Conservation (phyloP, 108 stramenopile species). For the Ochromonas danica region DNA sequence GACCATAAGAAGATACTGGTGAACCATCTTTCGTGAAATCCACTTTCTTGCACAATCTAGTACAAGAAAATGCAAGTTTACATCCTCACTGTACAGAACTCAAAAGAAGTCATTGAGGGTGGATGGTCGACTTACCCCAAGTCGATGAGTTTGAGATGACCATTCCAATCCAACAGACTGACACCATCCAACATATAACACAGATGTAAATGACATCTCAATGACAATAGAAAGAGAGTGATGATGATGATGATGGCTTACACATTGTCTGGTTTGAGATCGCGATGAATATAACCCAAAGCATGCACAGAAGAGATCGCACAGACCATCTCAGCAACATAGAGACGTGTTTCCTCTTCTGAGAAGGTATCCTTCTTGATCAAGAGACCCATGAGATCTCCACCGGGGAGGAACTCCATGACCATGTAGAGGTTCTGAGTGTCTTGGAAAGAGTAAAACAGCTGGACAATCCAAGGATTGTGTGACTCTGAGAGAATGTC, state of each 20-base stretch:
- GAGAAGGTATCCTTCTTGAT: conserved; percentile 64
- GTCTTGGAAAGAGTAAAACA: conserved; percentile 89
- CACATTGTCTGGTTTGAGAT: conserved; percentile 99
- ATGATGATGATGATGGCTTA: background rate
- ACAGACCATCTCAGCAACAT: background rate
- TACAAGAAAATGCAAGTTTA: too few relatives aligned
- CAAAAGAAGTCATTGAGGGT: too few relatives aligned
- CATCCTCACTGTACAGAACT: too few relatives aligned
- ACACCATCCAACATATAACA: too few relatives aligned
- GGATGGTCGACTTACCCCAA: conserved; percentile 78
- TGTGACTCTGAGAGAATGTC: conserved; percentile 89
- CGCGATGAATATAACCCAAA: conserved; percentile 90
- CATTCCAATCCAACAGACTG: conserved; percentile 82
- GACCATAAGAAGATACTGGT: too few relatives aligned
- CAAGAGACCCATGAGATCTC: conserved; percentile 96
- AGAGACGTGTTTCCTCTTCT: conserved; percentile 65
- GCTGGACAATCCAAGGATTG: conserved; percentile 85
- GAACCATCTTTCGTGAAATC: too few relatives aligned
- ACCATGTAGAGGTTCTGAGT: conserved; percentile 58
- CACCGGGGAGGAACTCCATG: conserved; percentile 98
- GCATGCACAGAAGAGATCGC: conserved; percentile 72
- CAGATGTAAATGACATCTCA: background rate
- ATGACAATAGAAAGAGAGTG: background rate
- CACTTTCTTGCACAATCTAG: conserved; percentile 97
- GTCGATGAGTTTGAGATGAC: conserved; percentile 98